Evolutionary conservation across 371 early-diverging fungal species (phyloP).

Genomic region (Rhizomucor pusillus): DNA sequence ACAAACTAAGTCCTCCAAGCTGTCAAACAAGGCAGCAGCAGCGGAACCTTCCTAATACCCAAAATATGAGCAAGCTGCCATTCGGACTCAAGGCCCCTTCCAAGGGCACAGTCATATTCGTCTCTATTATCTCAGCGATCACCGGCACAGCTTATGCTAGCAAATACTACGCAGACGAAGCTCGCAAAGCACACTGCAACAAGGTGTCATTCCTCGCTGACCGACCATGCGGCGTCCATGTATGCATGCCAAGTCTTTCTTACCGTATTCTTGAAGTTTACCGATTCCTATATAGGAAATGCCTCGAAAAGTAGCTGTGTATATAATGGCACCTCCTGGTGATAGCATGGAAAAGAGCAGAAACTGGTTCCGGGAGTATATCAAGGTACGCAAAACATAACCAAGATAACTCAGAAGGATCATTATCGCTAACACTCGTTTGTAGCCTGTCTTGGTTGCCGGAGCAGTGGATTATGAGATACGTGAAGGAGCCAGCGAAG

Average conservation of each 20-base stretch:
- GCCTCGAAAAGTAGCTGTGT: slow-evolving; percentile 66
- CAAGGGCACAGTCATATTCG: slow-evolving; percentile 59
- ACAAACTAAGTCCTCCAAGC: no score
- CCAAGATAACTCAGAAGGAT: slow-evolving; percentile 4
- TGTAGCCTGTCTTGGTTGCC: slow-evolving; percentile 68
- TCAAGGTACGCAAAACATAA: slow-evolving; percentile 47
- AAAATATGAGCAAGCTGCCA: slow-evolving; percentile 26
- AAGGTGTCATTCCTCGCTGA: slow-evolving; percentile 58
- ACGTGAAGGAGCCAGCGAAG: slow-evolving; percentile 51
- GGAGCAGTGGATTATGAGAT: slow-evolving; percentile 72
- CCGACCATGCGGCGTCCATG: slow-evolving; percentile 57
- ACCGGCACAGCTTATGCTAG: slow-evolving; percentile 54
- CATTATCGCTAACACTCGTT: not conserved
- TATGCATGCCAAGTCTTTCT: slow-evolving; percentile 10
- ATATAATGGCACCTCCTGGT: slow-evolving; percentile 63
- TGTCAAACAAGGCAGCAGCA: no score
- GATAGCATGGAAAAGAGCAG: slow-evolving; percentile 69
- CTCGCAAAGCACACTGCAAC: slow-evolving; percentile 43
- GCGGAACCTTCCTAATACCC: not conserved
- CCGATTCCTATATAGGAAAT: slow-evolving; percentile 38
- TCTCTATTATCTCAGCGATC: slow-evolving; percentile 43
- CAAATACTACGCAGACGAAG: slow-evolving; percentile 47
- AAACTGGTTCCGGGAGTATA: slow-evolving; percentile 62
- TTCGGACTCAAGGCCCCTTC: slow-evolving; percentile 50
- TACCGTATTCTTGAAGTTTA: not conserved